Evolutionary conservation across 805 yeast genomes (phyloP).

Genomic region (Aciculoconidium aculeatum): DNA sequence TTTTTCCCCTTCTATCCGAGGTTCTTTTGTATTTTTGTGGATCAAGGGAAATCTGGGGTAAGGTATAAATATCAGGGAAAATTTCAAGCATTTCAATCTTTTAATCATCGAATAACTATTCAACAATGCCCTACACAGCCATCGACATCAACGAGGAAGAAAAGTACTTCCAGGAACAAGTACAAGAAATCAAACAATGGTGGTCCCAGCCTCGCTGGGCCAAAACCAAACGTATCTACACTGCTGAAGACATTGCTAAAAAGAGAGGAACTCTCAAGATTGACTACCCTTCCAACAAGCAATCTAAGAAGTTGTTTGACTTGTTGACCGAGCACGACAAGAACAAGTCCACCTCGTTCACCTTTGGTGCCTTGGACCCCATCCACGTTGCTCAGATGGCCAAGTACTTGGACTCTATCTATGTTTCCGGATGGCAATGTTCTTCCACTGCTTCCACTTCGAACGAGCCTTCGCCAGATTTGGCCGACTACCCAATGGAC

Average conservation of each 20-base stretch:
- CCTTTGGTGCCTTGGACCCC: slow-evolving; percentile 95
- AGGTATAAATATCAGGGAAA: slow-evolving; percentile 2
- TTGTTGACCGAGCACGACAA: slow-evolving; percentile 67
- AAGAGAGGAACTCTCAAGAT: slow-evolving; percentile 79
- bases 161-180: slow-evolving; percentile 57
- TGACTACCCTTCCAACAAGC: slow-evolving; percentile 69
- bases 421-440: slow-evolving; percentile 98
- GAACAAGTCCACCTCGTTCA: slow-evolving; percentile 71
- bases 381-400: slow-evolving; percentile 97
- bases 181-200: slow-evolving; percentile 75
- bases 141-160: slow-evolving; percentile 62
- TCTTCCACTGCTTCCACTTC: slow-evolving; percentile 96
- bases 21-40: slow-evolving; percentile 1
- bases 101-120: slow-evolving; percentile 2
- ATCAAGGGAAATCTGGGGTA: slow-evolving; percentile 1
- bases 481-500: slow-evolving; percentile 98
- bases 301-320: slow-evolving; percentile 76
- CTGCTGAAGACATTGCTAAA: slow-evolving; percentile 81
- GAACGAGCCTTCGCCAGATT: slow-evolving; percentile 96
- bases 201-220: slow-evolving; percentile 93
- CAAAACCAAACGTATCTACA: slow-evolving; percentile 79
- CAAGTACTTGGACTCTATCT: slow-evolving; percentile 84
- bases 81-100: not conserved
- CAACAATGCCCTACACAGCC: slow-evolving; percentile 47
- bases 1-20: too few species aligned